phyloP scores from a whole-genome alignment of 768 basidiomycete species.

The Strobilomyces confusus region DNA sequence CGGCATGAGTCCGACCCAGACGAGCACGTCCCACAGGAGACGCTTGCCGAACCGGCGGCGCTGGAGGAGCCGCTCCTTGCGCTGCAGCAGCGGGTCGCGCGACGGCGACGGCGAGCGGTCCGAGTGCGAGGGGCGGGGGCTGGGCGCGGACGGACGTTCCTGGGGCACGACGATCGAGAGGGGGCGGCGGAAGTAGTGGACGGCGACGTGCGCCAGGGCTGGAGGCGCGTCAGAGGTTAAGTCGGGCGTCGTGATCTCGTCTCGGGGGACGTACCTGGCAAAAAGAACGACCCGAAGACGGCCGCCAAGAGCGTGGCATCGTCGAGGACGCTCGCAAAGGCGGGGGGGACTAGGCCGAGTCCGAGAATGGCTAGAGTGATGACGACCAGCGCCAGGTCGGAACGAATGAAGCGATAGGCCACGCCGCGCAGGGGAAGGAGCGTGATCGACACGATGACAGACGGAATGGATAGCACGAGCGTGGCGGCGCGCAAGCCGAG shows the following conservation, averaged over 20 bases:
- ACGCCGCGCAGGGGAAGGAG: constrained; percentile 45
- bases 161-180: constrained; percentile 78
- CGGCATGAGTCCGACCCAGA: constrained; percentile 69
- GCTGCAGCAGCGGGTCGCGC: constrained; percentile 70
- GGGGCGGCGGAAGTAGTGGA: constrained; percentile 82
- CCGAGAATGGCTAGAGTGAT: constrained; percentile 39
- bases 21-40: constrained; percentile 79
- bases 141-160: constrained; percentile 26
- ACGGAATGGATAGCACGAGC: constrained; percentile 57
- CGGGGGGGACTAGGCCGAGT: constrained; percentile 44
- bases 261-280: constrained; percentile 47
- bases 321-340: constrained; percentile 38
- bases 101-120: constrained; percentile 28
- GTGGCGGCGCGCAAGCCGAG: constrained; percentile 45
- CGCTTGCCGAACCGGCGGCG: constrained; percentile 65
- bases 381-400: constrained; percentile 46
- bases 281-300: constrained; percentile 54
- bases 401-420: constrained; percentile 34
- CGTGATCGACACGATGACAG: constrained; percentile 53
- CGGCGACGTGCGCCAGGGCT: constrained; percentile 75
- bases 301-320: constrained; percentile 48
- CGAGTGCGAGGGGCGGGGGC: constrained; percentile 17
- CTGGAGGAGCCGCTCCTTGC: constrained; percentile 85
- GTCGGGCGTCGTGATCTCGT: not conserved
- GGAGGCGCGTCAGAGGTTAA: not conserved